These are phyloP conservation scores for Pichia deserticola DNA, from an alignment of 805 yeast species.

Conservation along the genomic window DNA sequence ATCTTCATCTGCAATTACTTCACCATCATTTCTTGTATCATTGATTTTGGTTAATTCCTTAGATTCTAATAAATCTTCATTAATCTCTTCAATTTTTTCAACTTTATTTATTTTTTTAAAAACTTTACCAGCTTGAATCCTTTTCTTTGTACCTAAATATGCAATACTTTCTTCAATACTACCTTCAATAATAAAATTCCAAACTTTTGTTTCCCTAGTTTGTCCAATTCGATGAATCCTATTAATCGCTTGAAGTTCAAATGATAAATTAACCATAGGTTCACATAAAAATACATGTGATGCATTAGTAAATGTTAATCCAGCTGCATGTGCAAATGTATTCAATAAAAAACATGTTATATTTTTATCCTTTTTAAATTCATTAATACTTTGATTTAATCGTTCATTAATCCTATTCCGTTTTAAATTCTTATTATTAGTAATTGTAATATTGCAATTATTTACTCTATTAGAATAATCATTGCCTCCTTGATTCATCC, in stretches of 20 bases:
- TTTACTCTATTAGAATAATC: not conserved
- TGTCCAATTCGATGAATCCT: constrained; percentile 94
- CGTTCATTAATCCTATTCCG: not conserved
- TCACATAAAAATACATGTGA: constrained; percentile 89
- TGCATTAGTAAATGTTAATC: constrained; percentile 85
- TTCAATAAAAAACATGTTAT: constrained; percentile 83
- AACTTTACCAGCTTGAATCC: constrained; percentile 37
- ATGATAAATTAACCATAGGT: constrained; percentile 80
- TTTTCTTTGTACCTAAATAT: constrained; percentile 53
- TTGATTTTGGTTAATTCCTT: constrained; percentile 47
- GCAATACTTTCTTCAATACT: constrained; percentile 88
- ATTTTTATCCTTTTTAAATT: constrained; percentile 50
- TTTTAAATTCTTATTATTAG: not conserved
- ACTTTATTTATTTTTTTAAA: constrained; percentile 10
- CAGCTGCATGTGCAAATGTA: constrained; percentile 84
- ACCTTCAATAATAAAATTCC: constrained; percentile 81
- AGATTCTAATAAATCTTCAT: constrained; percentile 42
- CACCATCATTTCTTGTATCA: constrained; percentile 49
- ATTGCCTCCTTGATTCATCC: constrained; percentile 25
- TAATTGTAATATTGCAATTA: too few relatives aligned
- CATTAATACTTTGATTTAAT: constrained; percentile 37
- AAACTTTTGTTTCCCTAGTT: constrained; percentile 68
- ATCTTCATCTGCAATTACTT: constrained; percentile 49
- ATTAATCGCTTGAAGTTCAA: constrained; percentile 87
- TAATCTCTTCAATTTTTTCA: constrained; percentile 17